Percentiles rank a stretch among this genome's conserved stretches.
phyloP scores from a whole-genome alignment of 2,329 filamentous ascomycete species.

The Podosphaera xanthii region DNA sequence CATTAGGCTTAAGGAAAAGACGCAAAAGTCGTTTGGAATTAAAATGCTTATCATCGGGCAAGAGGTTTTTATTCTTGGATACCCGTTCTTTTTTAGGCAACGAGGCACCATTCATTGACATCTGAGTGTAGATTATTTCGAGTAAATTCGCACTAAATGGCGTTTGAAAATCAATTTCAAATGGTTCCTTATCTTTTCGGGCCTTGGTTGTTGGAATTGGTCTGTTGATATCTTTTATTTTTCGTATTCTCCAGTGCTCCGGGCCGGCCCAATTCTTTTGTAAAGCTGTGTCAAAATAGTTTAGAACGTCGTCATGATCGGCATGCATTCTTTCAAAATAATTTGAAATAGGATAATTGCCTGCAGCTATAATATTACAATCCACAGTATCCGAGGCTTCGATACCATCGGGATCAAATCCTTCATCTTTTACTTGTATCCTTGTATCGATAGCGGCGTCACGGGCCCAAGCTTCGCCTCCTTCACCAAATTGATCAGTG shows the following conservation, averaged over 20 bases:
- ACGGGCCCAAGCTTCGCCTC: conserved; percentile 83
- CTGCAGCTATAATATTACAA: conserved; percentile 38
- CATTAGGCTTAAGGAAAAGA: conserved; percentile 87
- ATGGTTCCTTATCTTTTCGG: conserved; percentile 88
- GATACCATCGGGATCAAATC: conserved; percentile 28
- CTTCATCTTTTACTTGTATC: conserved; percentile 52
- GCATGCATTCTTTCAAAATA: conserved; percentile 34
- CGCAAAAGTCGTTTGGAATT: conserved; percentile 76
- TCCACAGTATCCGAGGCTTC: conserved; percentile 25
- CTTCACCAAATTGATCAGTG: conserved; percentile 66
- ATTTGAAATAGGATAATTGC: conserved; percentile 59
- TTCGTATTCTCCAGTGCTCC: conserved; percentile 95
- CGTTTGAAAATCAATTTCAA: conserved; percentile 74
- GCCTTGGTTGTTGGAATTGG: conserved; percentile 34
- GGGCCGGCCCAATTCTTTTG: conserved; percentile 96
- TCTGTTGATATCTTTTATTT: conserved; percentile 63
- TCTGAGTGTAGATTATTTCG: conserved; percentile 60
- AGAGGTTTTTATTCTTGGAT: conserved; percentile 73
- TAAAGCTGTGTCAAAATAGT: conserved; percentile 89
- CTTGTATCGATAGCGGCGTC: conserved; percentile 74
- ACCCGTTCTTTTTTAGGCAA: conserved; percentile 90
- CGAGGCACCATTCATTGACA: conserved; percentile 53
- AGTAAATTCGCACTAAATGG: conserved; percentile 48
- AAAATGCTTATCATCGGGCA: conserved; percentile 96
- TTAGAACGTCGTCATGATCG: conserved; percentile 81